phyloP scores from a whole-genome alignment of 352 stramenopile genomes.

The Phytopythium litorale region DNA sequence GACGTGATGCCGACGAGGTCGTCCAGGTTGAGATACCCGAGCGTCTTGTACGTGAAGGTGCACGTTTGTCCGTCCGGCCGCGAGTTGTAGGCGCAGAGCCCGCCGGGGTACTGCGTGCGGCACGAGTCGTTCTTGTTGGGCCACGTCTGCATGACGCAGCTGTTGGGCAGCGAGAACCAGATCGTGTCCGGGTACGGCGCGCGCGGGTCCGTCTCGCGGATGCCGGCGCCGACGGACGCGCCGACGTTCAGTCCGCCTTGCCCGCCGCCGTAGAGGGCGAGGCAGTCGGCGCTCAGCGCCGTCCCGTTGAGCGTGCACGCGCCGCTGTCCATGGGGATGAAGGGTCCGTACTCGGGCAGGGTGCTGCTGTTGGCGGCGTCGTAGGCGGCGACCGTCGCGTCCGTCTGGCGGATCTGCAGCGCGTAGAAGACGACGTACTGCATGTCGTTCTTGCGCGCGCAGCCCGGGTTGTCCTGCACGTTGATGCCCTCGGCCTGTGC shows the following conservation, averaged over 20 bases:
- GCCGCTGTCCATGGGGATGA: conserved; percentile 60
- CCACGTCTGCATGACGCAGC: conserved; percentile 39
- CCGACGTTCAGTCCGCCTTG: conserved; percentile 24
- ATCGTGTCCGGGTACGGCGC: conserved; percentile 51
- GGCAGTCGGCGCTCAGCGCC: conserved; percentile 19
- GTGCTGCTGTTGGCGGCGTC: conserved; percentile 10
- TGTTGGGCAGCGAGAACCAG: conserved; percentile 72
- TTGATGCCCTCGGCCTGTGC: conserved; percentile 79
- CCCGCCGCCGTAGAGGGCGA: conserved; percentile 14
- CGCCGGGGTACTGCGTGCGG: conserved; percentile 23
- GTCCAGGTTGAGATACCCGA: conserved; percentile 65
- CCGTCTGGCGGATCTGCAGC: conserved; percentile 44
- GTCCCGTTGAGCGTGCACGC: conserved; percentile 28
- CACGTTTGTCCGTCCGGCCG: conserved; percentile 56
- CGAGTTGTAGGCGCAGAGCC: conserved; percentile 30
- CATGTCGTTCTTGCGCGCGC: conserved; percentile 67
- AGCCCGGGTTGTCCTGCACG: conserved; percentile 21
- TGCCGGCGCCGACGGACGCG: conserved; percentile 31
- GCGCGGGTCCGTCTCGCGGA: conserved; percentile 26
- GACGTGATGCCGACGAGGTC: conserved; percentile 70
- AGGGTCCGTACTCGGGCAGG: conserved; percentile 44
- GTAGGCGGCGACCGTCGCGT: conserved; percentile 31
- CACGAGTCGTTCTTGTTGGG: conserved; percentile 31
- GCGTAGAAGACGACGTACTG: conserved; percentile 74
- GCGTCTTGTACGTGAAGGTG: conserved; percentile 54